Conservation (phyloP, 257 asterid genomes). For the Eucommia ulmoides region DNA sequence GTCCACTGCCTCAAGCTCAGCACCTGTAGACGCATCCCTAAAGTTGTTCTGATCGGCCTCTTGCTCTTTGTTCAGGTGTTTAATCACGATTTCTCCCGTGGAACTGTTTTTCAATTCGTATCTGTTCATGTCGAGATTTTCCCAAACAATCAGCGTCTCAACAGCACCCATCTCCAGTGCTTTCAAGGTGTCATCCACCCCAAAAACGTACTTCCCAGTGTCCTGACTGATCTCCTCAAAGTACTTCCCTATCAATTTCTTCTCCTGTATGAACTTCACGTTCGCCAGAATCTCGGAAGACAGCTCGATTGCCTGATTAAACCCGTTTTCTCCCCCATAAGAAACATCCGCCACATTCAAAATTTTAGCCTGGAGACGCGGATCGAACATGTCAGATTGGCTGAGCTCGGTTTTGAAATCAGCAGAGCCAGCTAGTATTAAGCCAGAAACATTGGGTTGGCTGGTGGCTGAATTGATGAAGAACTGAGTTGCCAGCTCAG, state of each 20-base stretch:
- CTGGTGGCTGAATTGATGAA: not conserved
- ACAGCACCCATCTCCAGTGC: conserved; percentile 3
- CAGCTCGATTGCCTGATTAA: conserved; percentile 2
- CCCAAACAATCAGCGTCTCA: conserved; percentile 1
- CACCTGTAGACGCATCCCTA: not conserved
- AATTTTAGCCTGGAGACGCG: conserved; percentile 1
- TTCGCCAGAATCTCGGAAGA: not conserved
- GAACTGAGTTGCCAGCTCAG: conserved; percentile 1
- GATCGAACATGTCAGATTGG: conserved; percentile 1
- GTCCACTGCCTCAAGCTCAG: not conserved
- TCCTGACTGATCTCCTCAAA: conserved; percentile 3
- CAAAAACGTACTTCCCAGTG: conserved; percentile 2
- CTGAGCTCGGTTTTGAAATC: conserved; percentile 1
- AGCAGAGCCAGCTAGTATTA: conserved; percentile 1
- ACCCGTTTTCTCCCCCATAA: not conserved
- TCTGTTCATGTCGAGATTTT: not conserved
- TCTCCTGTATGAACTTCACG: conserved; percentile 2
- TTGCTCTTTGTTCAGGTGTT: conserved; percentile 1
- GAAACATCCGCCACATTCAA: conserved; percentile 2
- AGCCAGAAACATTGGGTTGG: conserved; percentile 1
- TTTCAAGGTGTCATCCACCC: conserved; percentile 3
- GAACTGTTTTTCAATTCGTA: not conserved
- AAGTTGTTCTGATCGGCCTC: not conserved
- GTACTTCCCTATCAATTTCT: not conserved
- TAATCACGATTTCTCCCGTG: not conserved